Evolutionary conservation across 73 alveolate species (phyloP).

Genomic region (Paramecium primaurelia): DNA sequence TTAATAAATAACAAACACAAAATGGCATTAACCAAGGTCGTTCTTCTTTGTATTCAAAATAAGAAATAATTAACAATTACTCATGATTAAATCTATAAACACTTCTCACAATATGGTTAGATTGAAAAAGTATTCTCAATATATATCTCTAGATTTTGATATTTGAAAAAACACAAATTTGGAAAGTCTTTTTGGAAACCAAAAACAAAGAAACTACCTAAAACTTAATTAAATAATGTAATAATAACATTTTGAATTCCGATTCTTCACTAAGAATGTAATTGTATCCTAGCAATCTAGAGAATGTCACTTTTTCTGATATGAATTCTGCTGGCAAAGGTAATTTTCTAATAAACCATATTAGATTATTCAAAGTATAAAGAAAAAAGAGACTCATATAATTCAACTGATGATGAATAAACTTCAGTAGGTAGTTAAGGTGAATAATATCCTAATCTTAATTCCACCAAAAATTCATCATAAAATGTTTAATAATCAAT

Average conservation of each 20-base stretch:
- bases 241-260: neutral
- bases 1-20: neutral
- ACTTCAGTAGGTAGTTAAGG: neutral
- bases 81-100: neutral
- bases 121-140: neutral
- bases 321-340: neutral
- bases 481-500: neutral
- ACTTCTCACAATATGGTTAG: neutral
- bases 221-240: neutral
- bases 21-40: slow-evolving; percentile 41
- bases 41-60: slow-evolving; percentile 35
- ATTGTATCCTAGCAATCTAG: neutral
- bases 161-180: neutral
- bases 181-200: slow-evolving; percentile 22
- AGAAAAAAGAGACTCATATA: neutral
- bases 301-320: neutral
- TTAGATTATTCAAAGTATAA: neutral
- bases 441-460: neutral
- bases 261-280: neutral
- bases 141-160: neutral
- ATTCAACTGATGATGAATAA: neutral
- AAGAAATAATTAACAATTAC: neutral
- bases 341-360: neutral
- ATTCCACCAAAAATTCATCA: neutral
- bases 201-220: neutral